A percentile compares a stretch with the other conserved stretches of the same genome.
phyloP scores from a whole-genome alignment of 257 asterid genomes.

The Coffea canephora region DNA sequence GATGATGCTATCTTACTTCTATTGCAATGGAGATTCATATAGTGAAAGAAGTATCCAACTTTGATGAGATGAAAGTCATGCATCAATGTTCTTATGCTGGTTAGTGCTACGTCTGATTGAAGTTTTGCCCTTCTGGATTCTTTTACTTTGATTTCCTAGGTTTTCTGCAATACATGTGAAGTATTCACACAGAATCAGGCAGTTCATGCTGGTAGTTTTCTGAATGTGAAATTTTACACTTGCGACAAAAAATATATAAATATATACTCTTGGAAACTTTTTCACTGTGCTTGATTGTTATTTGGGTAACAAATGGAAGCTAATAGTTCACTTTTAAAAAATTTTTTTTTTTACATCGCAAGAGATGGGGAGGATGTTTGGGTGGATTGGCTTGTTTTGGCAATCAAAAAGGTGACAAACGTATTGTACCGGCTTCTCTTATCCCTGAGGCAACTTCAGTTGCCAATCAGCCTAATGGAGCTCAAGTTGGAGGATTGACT shows the following conservation, averaged over 20 bases:
- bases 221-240: neutral
- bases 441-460: conserved; percentile 52
- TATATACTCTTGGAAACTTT: neutral
- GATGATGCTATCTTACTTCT: neutral
- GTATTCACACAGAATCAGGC: neutral
- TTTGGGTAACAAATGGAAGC: conserved; percentile 6
- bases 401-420: conserved; percentile 75
- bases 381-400: conserved; percentile 75
- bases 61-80: neutral
- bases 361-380: conserved; percentile 87
- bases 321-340: conserved; percentile 13
- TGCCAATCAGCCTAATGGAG: conserved; percentile 57
- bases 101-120: neutral
- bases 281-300: neutral
- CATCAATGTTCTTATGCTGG: neutral
- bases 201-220: neutral
- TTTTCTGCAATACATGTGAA: neutral
- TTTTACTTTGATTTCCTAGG: neutral
- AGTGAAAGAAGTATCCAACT: neutral
- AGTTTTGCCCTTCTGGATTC: neutral
- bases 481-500: conserved; percentile 63
- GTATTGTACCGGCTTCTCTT: conserved; percentile 78
- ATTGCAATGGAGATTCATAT: neutral
- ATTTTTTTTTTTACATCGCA: conserved; percentile 45
- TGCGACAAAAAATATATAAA: neutral